phyloP scores from a whole-genome alignment of 2,329 filamentous ascomycete species.

The Purpureocillium takamizusanense region DNA sequence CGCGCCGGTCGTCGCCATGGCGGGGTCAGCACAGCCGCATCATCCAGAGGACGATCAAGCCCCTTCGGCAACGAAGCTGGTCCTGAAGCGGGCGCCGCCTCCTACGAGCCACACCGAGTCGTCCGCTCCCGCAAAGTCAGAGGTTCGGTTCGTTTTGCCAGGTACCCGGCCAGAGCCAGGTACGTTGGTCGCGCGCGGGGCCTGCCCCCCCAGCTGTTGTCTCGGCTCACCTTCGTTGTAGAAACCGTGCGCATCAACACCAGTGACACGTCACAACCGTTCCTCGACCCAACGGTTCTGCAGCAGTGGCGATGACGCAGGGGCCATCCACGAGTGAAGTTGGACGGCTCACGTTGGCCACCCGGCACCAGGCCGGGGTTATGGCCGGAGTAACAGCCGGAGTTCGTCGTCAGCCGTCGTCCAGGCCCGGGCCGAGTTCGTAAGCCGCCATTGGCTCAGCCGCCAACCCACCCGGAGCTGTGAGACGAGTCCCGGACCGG shows the following conservation, averaged over 20 bases:
- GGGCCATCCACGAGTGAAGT: neutral
- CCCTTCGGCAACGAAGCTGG: slow-evolving; percentile 11
- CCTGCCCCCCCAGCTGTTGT: too few relatives aligned
- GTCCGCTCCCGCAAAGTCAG: slow-evolving; percentile 13
- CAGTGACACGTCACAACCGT: slow-evolving; percentile 21
- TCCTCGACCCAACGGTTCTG: slow-evolving; percentile 21
- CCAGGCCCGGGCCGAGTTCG: too few relatives aligned
- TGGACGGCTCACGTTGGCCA: neutral
- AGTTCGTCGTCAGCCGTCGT: too few relatives aligned
- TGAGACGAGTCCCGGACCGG: too few relatives aligned
- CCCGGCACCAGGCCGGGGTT: too few relatives aligned
- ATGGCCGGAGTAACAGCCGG: too few relatives aligned
- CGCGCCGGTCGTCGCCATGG: too few relatives aligned
- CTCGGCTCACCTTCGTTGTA: slow-evolving; percentile 6
- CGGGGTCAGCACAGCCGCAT: too few relatives aligned
- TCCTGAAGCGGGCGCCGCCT: slow-evolving; percentile 16
- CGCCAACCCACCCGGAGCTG: too few relatives aligned
- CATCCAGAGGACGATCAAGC: too few relatives aligned
- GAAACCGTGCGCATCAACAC: slow-evolving; percentile 18
- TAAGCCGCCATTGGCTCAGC: too few relatives aligned
- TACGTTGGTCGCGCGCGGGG: slow-evolving; percentile 6
- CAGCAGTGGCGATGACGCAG: slow-evolving; percentile 9
- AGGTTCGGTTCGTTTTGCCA: slow-evolving; percentile 19
- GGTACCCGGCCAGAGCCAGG: slow-evolving; percentile 16
- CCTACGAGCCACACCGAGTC: slow-evolving; percentile 13